A percentile compares a stretch with the other conserved stretches of the same genome.
Conservation (phyloP, 495 filamentous ascomycete species). For the Pseudoneurospora amorphoporcata region DNA sequence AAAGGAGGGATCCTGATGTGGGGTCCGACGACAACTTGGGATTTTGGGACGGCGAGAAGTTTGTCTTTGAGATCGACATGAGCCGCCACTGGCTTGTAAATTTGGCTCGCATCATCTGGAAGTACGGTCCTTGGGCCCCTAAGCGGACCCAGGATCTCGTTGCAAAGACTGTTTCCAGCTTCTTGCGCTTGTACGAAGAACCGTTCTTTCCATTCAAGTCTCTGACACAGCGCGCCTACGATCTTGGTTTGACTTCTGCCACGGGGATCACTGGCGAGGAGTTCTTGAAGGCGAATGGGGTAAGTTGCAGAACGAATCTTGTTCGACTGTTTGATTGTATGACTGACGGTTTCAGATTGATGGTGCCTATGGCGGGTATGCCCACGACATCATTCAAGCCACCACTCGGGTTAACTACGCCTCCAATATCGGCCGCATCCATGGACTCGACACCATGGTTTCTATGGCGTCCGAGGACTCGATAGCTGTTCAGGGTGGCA, state of each 20-base stretch:
- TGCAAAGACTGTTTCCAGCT: slow-evolving; percentile 58
- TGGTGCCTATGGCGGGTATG: slow-evolving; percentile 53
- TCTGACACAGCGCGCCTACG: slow-evolving; percentile 52
- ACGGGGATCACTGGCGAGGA: slow-evolving; percentile 63
- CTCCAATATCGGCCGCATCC: slow-evolving; percentile 73
- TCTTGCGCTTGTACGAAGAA: slow-evolving; percentile 69
- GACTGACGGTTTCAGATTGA: slow-evolving; percentile 39
- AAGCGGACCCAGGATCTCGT: slow-evolving; percentile 63
- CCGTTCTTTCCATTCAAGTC: slow-evolving; percentile 78
- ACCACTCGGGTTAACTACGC: slow-evolving; percentile 94
- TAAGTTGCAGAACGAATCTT: slow-evolving; percentile 12
- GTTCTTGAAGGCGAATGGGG: slow-evolving; percentile 56
- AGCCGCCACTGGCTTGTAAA: slow-evolving; percentile 62
- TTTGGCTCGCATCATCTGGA: slow-evolving; percentile 66
- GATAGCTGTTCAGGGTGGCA: slow-evolving; percentile 70
- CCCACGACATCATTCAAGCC: slow-evolving; percentile 81
- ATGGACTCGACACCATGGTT: slow-evolving; percentile 84
- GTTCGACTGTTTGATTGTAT: not conserved
- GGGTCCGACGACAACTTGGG: slow-evolving; percentile 46
- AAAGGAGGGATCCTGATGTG: slow-evolving; percentile 19
- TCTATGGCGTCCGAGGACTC: slow-evolving; percentile 80
- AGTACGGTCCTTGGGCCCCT: slow-evolving; percentile 67
- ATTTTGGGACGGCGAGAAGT: slow-evolving; percentile 72
- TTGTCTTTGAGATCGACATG: slow-evolving; percentile 51
- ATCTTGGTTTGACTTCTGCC: slow-evolving; percentile 52